phyloP scores from a whole-genome alignment of 345 rosid species.

The Punica granatum region DNA sequence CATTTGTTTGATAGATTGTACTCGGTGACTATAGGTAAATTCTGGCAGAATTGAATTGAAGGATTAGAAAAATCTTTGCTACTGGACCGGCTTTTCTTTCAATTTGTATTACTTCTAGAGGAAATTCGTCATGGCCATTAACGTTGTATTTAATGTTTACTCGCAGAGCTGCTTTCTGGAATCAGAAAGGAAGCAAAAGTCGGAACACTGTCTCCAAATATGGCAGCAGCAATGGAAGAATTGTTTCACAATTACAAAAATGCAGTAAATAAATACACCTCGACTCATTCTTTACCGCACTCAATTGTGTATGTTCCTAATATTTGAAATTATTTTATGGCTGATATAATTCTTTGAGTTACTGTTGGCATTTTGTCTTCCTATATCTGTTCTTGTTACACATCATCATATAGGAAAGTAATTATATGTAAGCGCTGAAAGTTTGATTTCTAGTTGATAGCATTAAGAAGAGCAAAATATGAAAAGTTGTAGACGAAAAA shows the following conservation, averaged over 20 bases:
- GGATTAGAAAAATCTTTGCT: not conserved
- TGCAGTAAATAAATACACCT: constrained; percentile 56
- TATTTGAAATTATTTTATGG: not conserved
- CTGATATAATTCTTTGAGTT: not conserved
- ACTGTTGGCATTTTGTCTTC: too few species aligned
- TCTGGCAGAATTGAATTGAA: not conserved
- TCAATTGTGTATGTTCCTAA: constrained; percentile 6
- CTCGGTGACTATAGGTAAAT: not conserved
- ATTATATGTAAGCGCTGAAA: not conserved
- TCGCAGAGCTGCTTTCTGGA: constrained; percentile 71
- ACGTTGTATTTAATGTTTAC: constrained; percentile 3
- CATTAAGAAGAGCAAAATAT: not conserved
- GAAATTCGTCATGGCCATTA: not conserved
- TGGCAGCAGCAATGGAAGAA: constrained; percentile 83
- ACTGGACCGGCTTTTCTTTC: not conserved
- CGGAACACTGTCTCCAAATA: constrained; percentile 64
- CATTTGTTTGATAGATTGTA: not conserved
- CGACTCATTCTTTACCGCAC: constrained; percentile 18
- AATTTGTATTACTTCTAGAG: not conserved
- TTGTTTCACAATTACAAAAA: constrained; percentile 76
- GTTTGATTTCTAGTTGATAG: not conserved
- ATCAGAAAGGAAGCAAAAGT: constrained; percentile 62
- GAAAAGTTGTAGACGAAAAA: not conserved
- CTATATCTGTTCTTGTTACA: not conserved
- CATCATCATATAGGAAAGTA: not conserved